Percentiles rank a stretch among this genome's conserved stretches.
Conservation (phyloP, 1,139 yeast genomes). For the Geotrichum carabidarum region DNA sequence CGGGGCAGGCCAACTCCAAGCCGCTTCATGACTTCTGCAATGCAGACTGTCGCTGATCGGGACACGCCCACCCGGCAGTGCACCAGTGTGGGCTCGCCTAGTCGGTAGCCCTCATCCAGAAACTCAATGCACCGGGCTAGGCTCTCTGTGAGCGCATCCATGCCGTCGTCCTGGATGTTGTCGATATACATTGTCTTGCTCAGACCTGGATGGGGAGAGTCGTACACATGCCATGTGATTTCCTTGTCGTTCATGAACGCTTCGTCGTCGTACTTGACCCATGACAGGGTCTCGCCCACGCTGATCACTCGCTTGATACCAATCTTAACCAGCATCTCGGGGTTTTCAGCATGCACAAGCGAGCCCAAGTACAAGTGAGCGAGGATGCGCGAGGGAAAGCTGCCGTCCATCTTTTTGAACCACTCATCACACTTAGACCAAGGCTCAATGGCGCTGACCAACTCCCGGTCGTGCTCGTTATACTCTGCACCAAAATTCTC, state of each 20-base stretch:
- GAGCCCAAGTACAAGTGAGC: conserved; percentile 87
- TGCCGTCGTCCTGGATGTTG: conserved; percentile 49
- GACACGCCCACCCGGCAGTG: conserved; percentile 94
- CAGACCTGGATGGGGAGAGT: conserved; percentile 27
- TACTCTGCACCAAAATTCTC: conserved; percentile 21
- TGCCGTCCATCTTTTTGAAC: conserved; percentile 45
- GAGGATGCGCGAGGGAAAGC: conserved; percentile 67
- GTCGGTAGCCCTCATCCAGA: conserved; percentile 40
- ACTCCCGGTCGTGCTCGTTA: background rate
- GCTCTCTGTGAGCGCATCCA: conserved; percentile 42
- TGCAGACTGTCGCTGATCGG: conserved; percentile 81
- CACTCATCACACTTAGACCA: conserved; percentile 25
- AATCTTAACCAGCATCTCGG: conserved; percentile 55
- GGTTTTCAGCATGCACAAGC: conserved; percentile 70
- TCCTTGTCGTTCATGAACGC: conserved; percentile 17
- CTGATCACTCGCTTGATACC: conserved; percentile 78
- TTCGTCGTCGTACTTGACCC: conserved; percentile 38
- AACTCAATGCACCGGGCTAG: conserved; percentile 43
- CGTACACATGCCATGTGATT: conserved; percentile 16
- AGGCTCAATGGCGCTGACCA: background rate
- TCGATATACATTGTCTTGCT: conserved; percentile 40
- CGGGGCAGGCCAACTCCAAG: conserved; percentile 58
- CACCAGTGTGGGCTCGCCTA: conserved; percentile 53
- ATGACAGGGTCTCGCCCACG: conserved; percentile 75
- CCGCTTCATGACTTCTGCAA: conserved; percentile 83